Evolutionary conservation across 1,139 yeast genomes (phyloP).

Genomic region (Hyphopichia fennica): DNA sequence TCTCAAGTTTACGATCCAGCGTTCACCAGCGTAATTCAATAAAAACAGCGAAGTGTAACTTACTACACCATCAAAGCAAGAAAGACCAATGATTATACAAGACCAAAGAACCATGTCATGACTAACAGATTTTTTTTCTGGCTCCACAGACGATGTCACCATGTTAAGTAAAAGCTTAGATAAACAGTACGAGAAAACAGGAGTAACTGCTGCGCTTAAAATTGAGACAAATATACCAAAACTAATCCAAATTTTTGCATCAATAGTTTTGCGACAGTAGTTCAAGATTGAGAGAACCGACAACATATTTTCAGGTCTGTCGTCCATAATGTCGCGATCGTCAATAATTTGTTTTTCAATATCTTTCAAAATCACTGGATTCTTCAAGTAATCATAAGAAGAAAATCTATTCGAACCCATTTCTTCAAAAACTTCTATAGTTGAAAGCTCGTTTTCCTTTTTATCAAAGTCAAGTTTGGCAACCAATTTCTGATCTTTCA

Average conservation of each 20-base stretch:
- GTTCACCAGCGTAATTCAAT: constrained; percentile 63
- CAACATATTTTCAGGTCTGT: constrained; percentile 13
- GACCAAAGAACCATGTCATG: constrained; percentile 63
- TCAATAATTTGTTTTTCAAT: constrained; percentile 15
- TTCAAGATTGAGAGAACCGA: constrained; percentile 34
- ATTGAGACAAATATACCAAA: constrained; percentile 57
- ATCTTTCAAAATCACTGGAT: constrained; percentile 25
- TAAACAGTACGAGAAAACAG: constrained; percentile 76
- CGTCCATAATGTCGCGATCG: constrained; percentile 5
- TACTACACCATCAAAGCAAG: constrained; percentile 60
- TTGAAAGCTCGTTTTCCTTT: neutral
- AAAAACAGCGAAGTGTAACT: constrained; percentile 51
- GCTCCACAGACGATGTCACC: constrained; percentile 35
- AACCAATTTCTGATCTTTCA: neutral
- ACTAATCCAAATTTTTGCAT: constrained; percentile 34
- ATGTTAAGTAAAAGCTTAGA: constrained; percentile 65
- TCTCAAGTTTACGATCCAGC: constrained; percentile 63
- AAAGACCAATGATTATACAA: constrained; percentile 55
- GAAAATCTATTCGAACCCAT: neutral
- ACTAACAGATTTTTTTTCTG: neutral
- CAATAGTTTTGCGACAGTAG: constrained; percentile 32
- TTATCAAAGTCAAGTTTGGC: neutral
- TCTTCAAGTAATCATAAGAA: constrained; percentile 5
- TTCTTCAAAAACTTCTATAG: neutral
- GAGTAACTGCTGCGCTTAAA: constrained; percentile 63